Evolutionary conservation across 371 early-diverging fungal genomes (phyloP), one percentile per base, ranked within the genome.

Genomic region (Mortierella sp.): DNA sequence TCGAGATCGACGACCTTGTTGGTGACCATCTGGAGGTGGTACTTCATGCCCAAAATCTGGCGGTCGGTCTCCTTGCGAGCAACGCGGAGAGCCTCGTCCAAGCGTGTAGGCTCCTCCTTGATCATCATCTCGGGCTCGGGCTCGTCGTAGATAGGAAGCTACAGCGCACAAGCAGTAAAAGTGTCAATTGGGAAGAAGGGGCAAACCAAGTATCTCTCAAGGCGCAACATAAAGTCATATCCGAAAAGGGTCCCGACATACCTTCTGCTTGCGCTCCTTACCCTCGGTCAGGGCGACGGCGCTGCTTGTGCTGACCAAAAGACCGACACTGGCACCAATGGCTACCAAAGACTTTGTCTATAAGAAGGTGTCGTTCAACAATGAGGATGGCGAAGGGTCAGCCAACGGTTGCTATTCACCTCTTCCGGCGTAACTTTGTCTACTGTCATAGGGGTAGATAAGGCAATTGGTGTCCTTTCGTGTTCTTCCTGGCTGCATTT

Each of bases 1-100:
- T 81, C 82, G 29, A 81, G 47, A 63, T 77, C 82, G 53, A 81
- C 82, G 7, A 81, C 82, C 74, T 81, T 81, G 74, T 81, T 68
- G 71, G 82, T 81, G 31, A 77, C 82, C 74, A 76, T 70, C 71
- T 81, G 77, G 48, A 81, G 68, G 39, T 81, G 82, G 63, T 70
- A 64, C 74, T 81, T 81, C 82, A 81, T 77, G 53, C 77, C 77
- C 68, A 77, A 61, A 65, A 81, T 73, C 68, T 81, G 82, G 45
- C 82, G 82, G 66, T 81, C 82, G 29, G 82, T 81, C 74, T 81
- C 82, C 67, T 81, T 70, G 74, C 82, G 82, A 8, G 77, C 82
- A 16, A 68, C 74, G 40, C 77, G 77, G 39, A 81, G 70, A 14
- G 74, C 82, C 50, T 81, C 82, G 55, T 81, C 82, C 74, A 81